phyloP scores from a whole-genome alignment of 805 yeast species.

The Wickerhamomyces chambardii region DNA sequence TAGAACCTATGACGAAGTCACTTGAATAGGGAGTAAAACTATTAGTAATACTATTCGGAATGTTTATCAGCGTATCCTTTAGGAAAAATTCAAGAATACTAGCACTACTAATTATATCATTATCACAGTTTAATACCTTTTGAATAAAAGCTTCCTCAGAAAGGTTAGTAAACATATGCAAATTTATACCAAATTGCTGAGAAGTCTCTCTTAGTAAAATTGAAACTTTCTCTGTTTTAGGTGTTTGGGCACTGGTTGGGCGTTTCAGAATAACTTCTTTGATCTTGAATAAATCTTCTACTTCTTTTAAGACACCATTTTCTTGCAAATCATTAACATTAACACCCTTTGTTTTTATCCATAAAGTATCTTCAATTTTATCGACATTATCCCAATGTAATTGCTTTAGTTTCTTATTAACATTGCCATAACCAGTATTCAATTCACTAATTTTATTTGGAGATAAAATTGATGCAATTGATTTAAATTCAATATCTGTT shows the following conservation, averaged over 20 bases:
- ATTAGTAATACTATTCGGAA: constrained; percentile 61
- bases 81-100: constrained; percentile 82
- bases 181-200: constrained; percentile 91
- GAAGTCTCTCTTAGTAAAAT: constrained; percentile 78
- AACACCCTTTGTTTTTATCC: constrained; percentile 57
- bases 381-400: constrained; percentile 96
- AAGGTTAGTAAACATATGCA: constrained; percentile 63
- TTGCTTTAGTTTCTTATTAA: constrained; percentile 71
- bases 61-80: constrained; percentile 66
- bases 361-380: constrained; percentile 73
- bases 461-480: constrained; percentile 1
- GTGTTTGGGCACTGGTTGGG: constrained; percentile 34
- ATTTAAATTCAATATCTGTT: constrained; percentile 5
- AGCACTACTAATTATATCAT: constrained; percentile 55
- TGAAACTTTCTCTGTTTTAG: constrained; percentile 46
- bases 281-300: constrained; percentile 84
- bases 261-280: constrained; percentile 47
- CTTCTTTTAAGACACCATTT: constrained; percentile 74
- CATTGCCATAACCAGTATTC: constrained; percentile 27
- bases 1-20: constrained; percentile 37
- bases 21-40: constrained; percentile 75
- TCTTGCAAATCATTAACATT: constrained; percentile 56
- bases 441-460: constrained; percentile 11
- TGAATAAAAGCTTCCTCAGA: constrained; percentile 57
- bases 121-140: constrained; percentile 71